These are phyloP conservation scores for Novymonas esmeraldas DNA, from an alignment of 208 protist species.

Conservation along the genomic window DNA sequence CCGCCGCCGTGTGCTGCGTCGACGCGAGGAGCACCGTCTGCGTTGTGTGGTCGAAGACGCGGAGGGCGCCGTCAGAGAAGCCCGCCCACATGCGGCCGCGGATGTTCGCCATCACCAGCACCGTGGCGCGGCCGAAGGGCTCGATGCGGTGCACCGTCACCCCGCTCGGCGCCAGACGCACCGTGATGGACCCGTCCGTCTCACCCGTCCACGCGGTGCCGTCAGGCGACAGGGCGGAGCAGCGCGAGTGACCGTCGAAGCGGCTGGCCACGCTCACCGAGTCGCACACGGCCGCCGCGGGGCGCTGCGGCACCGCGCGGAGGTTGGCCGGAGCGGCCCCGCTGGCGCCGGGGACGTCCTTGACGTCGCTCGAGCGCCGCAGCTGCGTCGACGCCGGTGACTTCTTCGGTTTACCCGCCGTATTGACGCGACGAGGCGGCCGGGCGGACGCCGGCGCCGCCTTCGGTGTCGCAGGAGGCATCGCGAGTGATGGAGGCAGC, in stretches of 20 bases:
- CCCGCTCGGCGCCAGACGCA: constrained; percentile 48
- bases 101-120: constrained; percentile 34
- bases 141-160: constrained; percentile 40
- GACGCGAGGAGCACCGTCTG: constrained; percentile 38
- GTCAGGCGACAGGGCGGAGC: constrained; percentile 52
- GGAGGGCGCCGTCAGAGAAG: constrained; percentile 66
- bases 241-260: constrained; percentile 51
- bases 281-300: constrained; percentile 18
- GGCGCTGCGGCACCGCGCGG: constrained; percentile 1
- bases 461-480: background rate
- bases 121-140: constrained; percentile 18
- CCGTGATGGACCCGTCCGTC: constrained; percentile 51
- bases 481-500: too few relatives aligned
- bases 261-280: constrained; percentile 38
- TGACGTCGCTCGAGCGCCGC: too few relatives aligned
- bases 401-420: background rate
- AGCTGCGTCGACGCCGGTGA: too few relatives aligned
- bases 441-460: too few relatives aligned
- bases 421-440: too few relatives aligned
- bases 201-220: constrained; percentile 70
- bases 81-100: constrained; percentile 55
- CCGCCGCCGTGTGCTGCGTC: constrained; percentile 61
- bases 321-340: constrained; percentile 8
- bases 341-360: background rate
- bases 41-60: constrained; percentile 42